Evolutionary conservation across 2,329 filamentous ascomycete species (phyloP).

Genomic region (Phialophora macrospora): DNA sequence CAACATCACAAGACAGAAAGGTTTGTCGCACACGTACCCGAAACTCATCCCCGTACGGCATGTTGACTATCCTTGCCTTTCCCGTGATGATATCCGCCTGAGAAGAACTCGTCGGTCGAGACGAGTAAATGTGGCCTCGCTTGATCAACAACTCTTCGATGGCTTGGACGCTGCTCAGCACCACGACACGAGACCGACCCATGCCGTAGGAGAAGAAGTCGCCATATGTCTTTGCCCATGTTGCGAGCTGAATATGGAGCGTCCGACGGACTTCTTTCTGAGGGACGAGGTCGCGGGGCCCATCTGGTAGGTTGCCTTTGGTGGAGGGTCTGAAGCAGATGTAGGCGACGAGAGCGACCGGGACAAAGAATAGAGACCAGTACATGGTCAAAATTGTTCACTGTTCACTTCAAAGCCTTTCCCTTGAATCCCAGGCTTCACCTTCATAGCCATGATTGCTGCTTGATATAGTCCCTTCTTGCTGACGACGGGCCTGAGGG

Average conservation of each 20-base stretch:
- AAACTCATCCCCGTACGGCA: constrained; percentile 19
- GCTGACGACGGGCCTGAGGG: no score
- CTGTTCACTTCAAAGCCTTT: background rate
- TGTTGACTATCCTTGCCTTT: constrained; percentile 16
- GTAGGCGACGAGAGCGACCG: constrained; percentile 6
- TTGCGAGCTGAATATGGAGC: constrained; percentile 11
- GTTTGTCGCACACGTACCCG: constrained; percentile 1
- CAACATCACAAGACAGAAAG: background rate
- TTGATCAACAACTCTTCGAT: constrained; percentile 17
- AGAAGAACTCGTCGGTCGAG: constrained; percentile 9
- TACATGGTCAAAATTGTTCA: background rate
- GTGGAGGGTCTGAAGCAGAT: constrained; percentile 1
- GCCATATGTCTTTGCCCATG: constrained; percentile 15
- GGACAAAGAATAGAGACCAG: constrained; percentile 4
- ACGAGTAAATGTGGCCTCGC: constrained; percentile 11
- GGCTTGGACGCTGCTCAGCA: constrained; percentile 19
- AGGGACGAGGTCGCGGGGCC: background rate
- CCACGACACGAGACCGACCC: constrained; percentile 7
- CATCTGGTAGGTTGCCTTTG: constrained; percentile 10
- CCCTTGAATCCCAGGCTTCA: background rate
- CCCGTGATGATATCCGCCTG: constrained; percentile 18
- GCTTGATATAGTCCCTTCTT: no score
- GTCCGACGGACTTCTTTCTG: background rate
- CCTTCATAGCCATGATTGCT: no score
- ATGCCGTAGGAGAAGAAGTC: constrained; percentile 21